These are phyloP conservation scores for Fusarium pseudonygamai DNA, from an alignment of 2,329 filamentous ascomycete genomes.

Conservation along the genomic window DNA sequence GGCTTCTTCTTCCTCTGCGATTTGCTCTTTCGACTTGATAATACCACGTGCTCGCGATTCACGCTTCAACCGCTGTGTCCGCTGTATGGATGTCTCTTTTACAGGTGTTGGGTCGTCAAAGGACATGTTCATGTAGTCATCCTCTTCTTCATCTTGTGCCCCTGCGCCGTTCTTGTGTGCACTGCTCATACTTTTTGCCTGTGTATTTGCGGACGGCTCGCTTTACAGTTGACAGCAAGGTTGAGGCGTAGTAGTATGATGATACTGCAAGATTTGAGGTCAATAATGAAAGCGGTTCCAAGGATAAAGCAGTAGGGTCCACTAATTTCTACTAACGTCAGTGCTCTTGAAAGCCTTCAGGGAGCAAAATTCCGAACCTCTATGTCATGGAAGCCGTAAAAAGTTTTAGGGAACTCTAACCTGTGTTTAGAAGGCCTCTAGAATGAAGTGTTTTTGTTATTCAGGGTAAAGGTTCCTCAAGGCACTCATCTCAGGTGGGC, in stretches of 20 bases:
- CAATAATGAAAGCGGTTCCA: neutral
- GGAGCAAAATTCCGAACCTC: neutral
- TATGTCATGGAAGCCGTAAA: neutral
- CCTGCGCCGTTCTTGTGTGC: constrained; percentile 19
- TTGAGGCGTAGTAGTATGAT: neutral
- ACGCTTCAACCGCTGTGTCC: constrained; percentile 62
- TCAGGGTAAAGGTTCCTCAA: neutral
- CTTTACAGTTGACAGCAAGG: neutral
- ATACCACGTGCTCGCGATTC: constrained; percentile 74
- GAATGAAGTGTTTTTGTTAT: neutral
- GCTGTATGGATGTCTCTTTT: constrained; percentile 64
- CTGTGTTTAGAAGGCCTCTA: neutral
- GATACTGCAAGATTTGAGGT: constrained; percentile 5
- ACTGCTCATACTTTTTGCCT: constrained; percentile 9
- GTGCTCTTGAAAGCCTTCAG: neutral
- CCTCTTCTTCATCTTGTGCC: constrained; percentile 71
- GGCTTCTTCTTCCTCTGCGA: constrained; percentile 75
- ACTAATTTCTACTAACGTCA: constrained; percentile 14
- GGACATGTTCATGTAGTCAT: constrained; percentile 98
- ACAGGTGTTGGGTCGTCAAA: constrained; percentile 74
- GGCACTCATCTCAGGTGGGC: neutral
- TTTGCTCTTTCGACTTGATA: constrained; percentile 83
- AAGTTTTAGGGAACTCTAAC: neutral
- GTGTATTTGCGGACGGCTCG: neutral
- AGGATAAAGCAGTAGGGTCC: neutral